Percentiles rank a stretch among this genome's conserved stretches.
phyloP scores from a whole-genome alignment of 169 alveolate species.

The Perkinsus olseni region DNA sequence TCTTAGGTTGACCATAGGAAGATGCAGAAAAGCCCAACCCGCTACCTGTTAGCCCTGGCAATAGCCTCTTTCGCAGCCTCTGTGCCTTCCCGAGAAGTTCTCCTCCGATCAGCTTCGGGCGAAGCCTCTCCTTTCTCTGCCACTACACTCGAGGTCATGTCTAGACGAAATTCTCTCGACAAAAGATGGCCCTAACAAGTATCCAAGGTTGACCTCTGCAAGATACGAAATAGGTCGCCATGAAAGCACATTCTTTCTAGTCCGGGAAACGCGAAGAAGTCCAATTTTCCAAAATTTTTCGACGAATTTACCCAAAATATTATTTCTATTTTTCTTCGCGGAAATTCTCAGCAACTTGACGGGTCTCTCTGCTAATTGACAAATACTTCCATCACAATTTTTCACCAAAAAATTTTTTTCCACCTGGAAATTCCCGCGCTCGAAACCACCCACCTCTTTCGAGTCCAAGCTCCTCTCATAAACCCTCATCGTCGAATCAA shows the following conservation, averaged over 20 bases:
- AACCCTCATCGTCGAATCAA: neutral
- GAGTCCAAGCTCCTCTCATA: neutral
- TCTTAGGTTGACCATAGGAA: no score
- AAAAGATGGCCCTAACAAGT: neutral
- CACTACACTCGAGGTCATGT: neutral
- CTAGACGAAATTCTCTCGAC: neutral
- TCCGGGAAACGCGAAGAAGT: no score
- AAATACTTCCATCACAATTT: no score
- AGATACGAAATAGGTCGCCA: no score
- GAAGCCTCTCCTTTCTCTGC: neutral
- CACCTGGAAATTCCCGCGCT: no score
- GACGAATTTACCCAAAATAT: no score
- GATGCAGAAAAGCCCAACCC: neutral
- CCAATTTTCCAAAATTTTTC: no score
- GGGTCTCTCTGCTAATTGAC: no score
- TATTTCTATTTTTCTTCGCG: no score
- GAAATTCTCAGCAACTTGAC: no score
- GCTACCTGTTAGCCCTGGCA: neutral
- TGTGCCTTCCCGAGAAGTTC: neutral
- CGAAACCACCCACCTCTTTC: neutral
- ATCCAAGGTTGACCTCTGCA: neutral
- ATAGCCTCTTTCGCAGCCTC: neutral
- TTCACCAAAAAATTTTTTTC: no score
- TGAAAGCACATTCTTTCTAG: no score
- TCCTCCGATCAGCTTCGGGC: neutral